Evolutionary conservation across 345 rosid species (phyloP), one percentile per base, ranked within the genome.

Genomic region (Lepidium didymum): DNA sequence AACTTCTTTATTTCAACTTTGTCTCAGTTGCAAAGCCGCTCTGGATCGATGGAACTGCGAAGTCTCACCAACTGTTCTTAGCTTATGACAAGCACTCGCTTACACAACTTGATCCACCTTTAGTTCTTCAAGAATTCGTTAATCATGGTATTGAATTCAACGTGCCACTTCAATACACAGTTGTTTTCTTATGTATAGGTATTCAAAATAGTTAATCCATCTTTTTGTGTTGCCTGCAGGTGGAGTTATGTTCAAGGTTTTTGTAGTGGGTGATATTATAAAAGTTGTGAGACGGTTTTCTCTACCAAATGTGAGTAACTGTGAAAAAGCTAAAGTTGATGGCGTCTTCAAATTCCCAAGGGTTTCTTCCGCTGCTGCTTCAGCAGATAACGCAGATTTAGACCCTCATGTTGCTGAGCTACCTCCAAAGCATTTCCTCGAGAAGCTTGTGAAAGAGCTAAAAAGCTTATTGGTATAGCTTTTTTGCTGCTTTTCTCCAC

Each of bases 41-140:
- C 40, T 76, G 88, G 59, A 94, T 86, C 64, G 98, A 93, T 79
- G 98, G 98, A 78, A 90, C 86, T 69, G 79, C 94, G 42, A 93
- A 87, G 83, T 93, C 98, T 2, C 98, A 90, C 43, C 83, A 90
- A 75, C 42, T 93, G 70, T 93, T 67, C 72, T 85, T 93, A 68
- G 96, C 90, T 15, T 85, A 87, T 68, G 94, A 93, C 82, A 79
- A 67, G 61, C 78, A 38, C 59, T 88, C 97, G 19, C 89, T 90
- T 46, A 76, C 87, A 41, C 81, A 85, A 78, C 96, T 93, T 53
- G 94, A 90, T 47, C 94, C 98, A 19, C 97, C 97, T 7, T 51
- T 90, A 77, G 86, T 93, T 36, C 82, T 93, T 21, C 98, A 93
- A 79, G 98, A 93, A 85, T 93, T 93, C 79, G 89, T 93, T 16